Conservation (phyloP, 441 rosid species). For the Bocquillonia castaneifolia region DNA sequence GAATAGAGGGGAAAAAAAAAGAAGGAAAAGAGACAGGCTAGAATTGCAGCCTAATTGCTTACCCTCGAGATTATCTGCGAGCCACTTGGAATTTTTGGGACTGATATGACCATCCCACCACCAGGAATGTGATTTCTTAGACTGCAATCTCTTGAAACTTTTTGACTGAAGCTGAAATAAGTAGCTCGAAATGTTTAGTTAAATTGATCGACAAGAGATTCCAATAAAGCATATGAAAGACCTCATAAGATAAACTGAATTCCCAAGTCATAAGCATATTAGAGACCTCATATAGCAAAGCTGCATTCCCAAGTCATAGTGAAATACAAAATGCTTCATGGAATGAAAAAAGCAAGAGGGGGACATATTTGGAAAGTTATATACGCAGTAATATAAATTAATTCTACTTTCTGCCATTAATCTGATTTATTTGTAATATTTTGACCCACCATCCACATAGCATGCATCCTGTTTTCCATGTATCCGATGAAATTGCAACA, state of each 20-base stretch:
- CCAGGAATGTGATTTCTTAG: conserved; percentile 85
- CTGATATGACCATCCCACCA: conserved; percentile 93
- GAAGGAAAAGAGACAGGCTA: not conserved
- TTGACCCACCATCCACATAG: too few species aligned
- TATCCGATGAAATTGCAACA: too few species aligned
- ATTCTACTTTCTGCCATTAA: too few species aligned
- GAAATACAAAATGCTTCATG: not conserved
- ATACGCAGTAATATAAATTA: too few species aligned
- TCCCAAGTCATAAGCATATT: not conserved
- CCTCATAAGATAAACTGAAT: not conserved
- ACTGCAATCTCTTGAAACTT: conserved; percentile 50
- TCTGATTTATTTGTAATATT: too few species aligned
- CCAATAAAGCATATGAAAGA: not conserved
- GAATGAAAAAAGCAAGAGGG: too few species aligned
- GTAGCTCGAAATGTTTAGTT: not conserved
- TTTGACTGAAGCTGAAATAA: conserved; percentile 36
- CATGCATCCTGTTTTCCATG: too few species aligned
- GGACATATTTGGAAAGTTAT: too few species aligned
- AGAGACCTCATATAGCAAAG: not conserved
- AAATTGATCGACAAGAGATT: not conserved
- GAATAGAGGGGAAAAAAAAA: not conserved
- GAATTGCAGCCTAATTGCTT: conserved; percentile 16
- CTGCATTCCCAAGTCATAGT: not conserved
- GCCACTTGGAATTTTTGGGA: conserved; percentile 89
- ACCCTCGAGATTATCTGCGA: conserved; percentile 86